phyloP scores from a whole-genome alignment of 305 asterid genomes.

The Striga hermonthica region DNA sequence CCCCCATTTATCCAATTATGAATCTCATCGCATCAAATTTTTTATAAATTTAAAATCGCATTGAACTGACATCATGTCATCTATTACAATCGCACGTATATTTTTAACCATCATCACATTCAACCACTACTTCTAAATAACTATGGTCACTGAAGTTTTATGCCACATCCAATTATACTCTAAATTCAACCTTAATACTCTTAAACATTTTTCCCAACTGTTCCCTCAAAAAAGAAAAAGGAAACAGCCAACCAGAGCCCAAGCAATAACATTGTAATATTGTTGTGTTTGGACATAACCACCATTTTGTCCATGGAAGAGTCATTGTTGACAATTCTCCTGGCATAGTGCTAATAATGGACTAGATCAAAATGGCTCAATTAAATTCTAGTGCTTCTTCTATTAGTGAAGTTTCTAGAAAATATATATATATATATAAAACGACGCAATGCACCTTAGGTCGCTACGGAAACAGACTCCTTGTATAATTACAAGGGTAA shows the following conservation, averaged over 20 bases:
- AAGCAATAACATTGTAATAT: not conserved
- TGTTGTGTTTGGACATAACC: slow-evolving; percentile 1
- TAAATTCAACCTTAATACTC: not conserved
- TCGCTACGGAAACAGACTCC: too few species aligned
- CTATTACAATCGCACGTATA: not conserved
- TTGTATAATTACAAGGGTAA: too few species aligned
- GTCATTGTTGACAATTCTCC: too few species aligned
- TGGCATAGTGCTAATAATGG: too few species aligned
- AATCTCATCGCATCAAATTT: not conserved
- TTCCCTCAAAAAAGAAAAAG: not conserved
- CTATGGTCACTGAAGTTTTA: not conserved
- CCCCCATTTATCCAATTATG: not conserved
- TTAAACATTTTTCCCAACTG: not conserved
- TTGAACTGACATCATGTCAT: not conserved
- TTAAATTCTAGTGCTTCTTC: too few species aligned
- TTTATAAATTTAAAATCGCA: too few species aligned
- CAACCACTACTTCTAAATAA: not conserved
- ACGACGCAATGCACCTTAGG: too few species aligned
- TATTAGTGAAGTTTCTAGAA: too few species aligned
- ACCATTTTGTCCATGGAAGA: too few species aligned
- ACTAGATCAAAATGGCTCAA: too few species aligned
- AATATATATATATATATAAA: too few species aligned
- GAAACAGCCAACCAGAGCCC: not conserved
- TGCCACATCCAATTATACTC: not conserved
- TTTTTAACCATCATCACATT: not conserved